Percentiles rank a stretch among this genome's conserved stretches.
phyloP scores from a whole-genome alignment of 2,329 filamentous ascomycete genomes.

The Botrytis fragariae region DNA sequence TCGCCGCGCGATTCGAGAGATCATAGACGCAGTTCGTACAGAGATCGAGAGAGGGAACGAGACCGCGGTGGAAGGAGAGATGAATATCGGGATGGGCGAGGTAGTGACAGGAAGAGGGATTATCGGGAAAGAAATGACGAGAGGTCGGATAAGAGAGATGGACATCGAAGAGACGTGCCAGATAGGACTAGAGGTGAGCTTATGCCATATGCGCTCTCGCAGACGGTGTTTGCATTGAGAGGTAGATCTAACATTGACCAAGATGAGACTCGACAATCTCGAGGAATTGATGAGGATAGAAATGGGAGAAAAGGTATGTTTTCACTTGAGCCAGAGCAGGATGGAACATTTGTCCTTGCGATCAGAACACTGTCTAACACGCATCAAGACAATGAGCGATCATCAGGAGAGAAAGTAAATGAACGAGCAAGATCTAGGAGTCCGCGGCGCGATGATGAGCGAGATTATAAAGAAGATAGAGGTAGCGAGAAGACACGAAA shows the following conservation, averaged over 20 bases:
- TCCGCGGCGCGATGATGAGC: conserved; percentile 21
- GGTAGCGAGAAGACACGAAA: conserved; percentile 21
- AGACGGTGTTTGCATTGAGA: conserved; percentile 17
- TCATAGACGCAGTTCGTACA: conserved; percentile 26
- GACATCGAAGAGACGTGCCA: conserved; percentile 7
- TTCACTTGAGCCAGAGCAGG: not conserved
- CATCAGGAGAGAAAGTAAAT: conserved; percentile 25
- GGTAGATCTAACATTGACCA: conserved; percentile 19
- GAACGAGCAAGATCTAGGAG: conserved; percentile 28
- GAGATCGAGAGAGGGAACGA: conserved; percentile 43
- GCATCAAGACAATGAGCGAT: conserved; percentile 29
- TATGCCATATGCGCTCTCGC: conserved; percentile 9
- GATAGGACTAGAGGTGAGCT: conserved; percentile 21
- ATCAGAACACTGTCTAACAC: conserved; percentile 23
- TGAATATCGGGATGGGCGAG: conserved; percentile 29
- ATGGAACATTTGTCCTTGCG: conserved; percentile 1
- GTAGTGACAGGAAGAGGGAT: conserved; percentile 28
- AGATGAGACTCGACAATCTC: conserved; percentile 2
- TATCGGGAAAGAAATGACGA: conserved; percentile 22
- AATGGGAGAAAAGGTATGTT: conserved; percentile 22
- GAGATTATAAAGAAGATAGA: conserved; percentile 21
- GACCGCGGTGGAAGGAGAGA: conserved; percentile 29
- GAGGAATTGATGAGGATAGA: conserved; percentile 12
- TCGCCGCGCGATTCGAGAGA: conserved; percentile 32
- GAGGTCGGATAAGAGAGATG: conserved; percentile 27